phyloP scores from a whole-genome alignment of 192 early-diverging fungal species.

The Coemansia sp. region DNA sequence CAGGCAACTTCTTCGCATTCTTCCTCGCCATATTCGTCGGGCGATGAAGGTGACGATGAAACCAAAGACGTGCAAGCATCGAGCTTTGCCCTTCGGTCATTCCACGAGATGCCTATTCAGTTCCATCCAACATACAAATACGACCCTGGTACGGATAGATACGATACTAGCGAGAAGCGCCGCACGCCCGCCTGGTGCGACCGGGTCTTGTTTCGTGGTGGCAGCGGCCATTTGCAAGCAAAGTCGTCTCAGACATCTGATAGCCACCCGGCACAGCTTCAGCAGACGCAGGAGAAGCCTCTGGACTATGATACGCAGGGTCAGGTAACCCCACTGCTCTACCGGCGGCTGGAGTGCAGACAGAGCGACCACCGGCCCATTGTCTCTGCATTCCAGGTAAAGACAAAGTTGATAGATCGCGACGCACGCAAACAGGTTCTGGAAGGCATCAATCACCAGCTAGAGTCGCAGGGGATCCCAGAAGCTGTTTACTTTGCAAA shows the following conservation, averaged over 20 bases:
- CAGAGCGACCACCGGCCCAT: conserved; percentile 89
- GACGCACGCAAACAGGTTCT: conserved; percentile 46
- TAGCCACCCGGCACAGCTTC: conserved; percentile 2
- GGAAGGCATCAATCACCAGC: conserved; percentile 55
- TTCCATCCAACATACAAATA: conserved; percentile 99
- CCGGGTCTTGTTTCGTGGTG: conserved; percentile 72
- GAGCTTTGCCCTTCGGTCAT: conserved; percentile 73
- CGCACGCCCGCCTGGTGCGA: conserved; percentile 97
- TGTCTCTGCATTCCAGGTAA: conserved; percentile 63
- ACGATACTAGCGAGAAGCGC: conserved; percentile 93
- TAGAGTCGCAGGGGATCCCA: conserved; percentile 42
- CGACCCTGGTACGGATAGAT: conserved; percentile 77
- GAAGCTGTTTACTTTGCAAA: conserved; percentile 41
- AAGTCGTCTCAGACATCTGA: not conserved
- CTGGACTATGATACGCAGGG: conserved; percentile 28
- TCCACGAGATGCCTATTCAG: conserved; percentile 70
- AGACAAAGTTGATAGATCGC: conserved; percentile 62
- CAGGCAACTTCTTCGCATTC: conserved; percentile 39
- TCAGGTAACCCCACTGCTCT: conserved; percentile 48
- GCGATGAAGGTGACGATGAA: conserved; percentile 28
- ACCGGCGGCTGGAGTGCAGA: conserved; percentile 67
- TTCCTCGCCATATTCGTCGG: conserved; percentile 26
- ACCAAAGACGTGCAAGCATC: conserved; percentile 50
- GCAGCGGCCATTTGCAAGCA: conserved; percentile 9
- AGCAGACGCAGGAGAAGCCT: not conserved